Evolutionary conservation across 495 filamentous ascomycete species (phyloP), one percentile per base, ranked within the genome.

Genomic region (Podospora didyma): DNA sequence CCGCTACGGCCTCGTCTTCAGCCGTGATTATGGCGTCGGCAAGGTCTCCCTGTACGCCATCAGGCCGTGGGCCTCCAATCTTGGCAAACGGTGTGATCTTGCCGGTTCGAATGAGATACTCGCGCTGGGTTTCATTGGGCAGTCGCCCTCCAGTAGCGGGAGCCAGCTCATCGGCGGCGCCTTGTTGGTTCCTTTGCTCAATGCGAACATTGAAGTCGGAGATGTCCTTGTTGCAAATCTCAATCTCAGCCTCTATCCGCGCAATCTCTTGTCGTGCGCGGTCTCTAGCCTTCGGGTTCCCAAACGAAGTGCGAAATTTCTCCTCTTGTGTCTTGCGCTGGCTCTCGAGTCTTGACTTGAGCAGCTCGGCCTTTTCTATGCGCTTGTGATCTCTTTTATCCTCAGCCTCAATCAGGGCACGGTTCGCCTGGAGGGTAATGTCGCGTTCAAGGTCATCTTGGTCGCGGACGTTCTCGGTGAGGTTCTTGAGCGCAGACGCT

Each of bases 11-110:
- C 53, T 80, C 79, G 26, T 87, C 85, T 61, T 92, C 90, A 0
- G 89, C 89, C 54, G 91, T 88, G 14, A 90, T 74, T 45, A 96
- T 79, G 7, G 84, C 89, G 68, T 89, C 81, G 20, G 84, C 82
- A 6, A 94, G 75, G 49, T 82, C 84, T 17, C 85, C 81, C 37
- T 82, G 75, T 6, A 80, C 73, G 1, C 80, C 83, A 39, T 77
- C 75, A 14, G 75, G 74, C 19, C 74, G 69, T 21, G 77, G 74
- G 28, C 76, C 78, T 44, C 79, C 77, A 62, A 92, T 79, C 50
- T 84, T 86, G 2, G 92, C 87, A 56, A 98, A 97, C 0, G 94
- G 94, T 0, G 94, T 98, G 62, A 98, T 98, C 70, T 97, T 96
- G 51, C 94, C 94, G 0, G 93, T 98, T 6, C 94, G 82, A 34